Conservation (phyloP, 179 eudicot species). For the Actinidia arguta region DNA sequence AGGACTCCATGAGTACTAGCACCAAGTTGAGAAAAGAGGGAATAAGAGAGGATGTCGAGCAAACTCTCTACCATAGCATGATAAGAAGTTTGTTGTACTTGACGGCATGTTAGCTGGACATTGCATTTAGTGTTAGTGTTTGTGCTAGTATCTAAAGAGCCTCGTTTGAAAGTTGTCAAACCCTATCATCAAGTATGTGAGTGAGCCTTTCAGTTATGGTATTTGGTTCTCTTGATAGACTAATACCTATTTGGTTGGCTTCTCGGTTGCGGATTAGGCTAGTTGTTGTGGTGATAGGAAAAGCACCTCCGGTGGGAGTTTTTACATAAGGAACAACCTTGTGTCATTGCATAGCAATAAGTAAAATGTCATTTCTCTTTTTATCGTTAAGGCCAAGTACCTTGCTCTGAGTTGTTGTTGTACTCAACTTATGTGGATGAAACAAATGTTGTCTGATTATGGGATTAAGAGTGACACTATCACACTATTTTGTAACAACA, state of each 20-base stretch:
- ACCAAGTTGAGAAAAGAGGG: background rate
- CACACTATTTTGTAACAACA: background rate
- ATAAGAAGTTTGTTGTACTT: background rate
- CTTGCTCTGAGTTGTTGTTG: background rate
- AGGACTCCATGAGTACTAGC: conserved; percentile 5
- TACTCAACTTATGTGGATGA: background rate
- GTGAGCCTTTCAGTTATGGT: background rate
- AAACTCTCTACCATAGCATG: background rate
- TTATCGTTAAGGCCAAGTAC: background rate
- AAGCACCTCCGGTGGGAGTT: background rate
- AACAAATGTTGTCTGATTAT: background rate
- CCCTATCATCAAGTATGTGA: background rate
- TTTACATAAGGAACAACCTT: background rate
- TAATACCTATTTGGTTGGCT: background rate
- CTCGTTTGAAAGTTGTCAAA: background rate
- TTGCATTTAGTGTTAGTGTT: background rate
- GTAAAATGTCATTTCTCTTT: background rate
- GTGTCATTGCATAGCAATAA: background rate
- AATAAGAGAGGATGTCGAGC: background rate
- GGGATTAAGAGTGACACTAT: background rate
- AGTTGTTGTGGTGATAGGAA: background rate
- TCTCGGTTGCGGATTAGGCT: background rate
- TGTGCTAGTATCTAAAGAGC: background rate
- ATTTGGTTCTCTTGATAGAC: background rate
- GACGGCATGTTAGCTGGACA: background rate